Conservation (phyloP, 2,329 filamentous ascomycete species). For the Cadophora luteo-olivacea region DNA sequence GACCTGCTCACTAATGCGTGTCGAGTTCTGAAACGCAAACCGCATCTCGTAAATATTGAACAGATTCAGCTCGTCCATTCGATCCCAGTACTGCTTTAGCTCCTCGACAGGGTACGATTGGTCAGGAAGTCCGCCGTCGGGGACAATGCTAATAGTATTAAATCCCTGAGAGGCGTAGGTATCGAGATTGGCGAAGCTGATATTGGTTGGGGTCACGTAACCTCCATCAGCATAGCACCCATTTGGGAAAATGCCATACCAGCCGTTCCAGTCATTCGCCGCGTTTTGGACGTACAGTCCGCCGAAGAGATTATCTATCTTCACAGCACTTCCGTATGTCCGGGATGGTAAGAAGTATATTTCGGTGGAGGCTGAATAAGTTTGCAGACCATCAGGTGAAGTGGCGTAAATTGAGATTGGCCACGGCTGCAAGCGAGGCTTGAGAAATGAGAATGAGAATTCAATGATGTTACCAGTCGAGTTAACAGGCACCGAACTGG, state of each 20-base stretch:
- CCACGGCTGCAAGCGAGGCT: slow-evolving; percentile 47
- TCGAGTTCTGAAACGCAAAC: slow-evolving; percentile 40
- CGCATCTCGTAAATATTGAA: slow-evolving; percentile 52
- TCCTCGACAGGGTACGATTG: slow-evolving; percentile 47
- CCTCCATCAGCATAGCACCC: slow-evolving; percentile 50
- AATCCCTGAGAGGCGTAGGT: slow-evolving; percentile 52
- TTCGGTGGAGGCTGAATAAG: slow-evolving; percentile 46
- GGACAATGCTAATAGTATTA: slow-evolving; percentile 52
- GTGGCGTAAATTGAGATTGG: slow-evolving; percentile 46
- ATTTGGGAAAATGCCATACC: slow-evolving; percentile 52
- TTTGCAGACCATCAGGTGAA: slow-evolving; percentile 43
- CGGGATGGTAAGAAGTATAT: slow-evolving; percentile 52
- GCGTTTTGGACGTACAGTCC: slow-evolving; percentile 51
- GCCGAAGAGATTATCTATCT: slow-evolving; percentile 54
- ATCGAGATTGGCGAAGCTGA: slow-evolving; percentile 47
- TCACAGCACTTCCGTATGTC: slow-evolving; percentile 52
- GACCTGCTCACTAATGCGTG: slow-evolving; percentile 48
- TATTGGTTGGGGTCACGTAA: slow-evolving; percentile 37
- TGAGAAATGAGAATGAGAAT: slow-evolving; percentile 45
- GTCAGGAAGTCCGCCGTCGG: slow-evolving; percentile 47
- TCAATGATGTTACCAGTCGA: slow-evolving; percentile 46
- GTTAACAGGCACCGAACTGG: slow-evolving; percentile 45
- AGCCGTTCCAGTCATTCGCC: slow-evolving; percentile 40
- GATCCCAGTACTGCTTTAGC: slow-evolving; percentile 50
- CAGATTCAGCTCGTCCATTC: slow-evolving; percentile 51